Evolutionary conservation across 2,329 filamentous ascomycete genomes (phyloP), one percentile per base, ranked within the genome.

Genomic region (Fusarium tuaranense): DNA sequence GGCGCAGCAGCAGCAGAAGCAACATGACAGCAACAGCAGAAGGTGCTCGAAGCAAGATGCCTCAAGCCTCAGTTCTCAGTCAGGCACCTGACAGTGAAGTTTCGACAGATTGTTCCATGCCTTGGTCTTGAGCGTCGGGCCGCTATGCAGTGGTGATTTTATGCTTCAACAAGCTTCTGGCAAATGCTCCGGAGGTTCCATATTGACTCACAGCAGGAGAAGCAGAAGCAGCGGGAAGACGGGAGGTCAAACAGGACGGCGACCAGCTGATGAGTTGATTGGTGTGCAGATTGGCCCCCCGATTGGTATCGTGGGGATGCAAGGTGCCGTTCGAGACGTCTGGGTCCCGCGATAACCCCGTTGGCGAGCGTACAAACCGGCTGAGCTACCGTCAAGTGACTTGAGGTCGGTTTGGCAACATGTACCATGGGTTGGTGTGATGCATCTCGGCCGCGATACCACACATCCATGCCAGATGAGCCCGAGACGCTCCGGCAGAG

Each of bases 321-420:
- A 79, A 73, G 76, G 64, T 78, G 67, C 79, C 79, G 79, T 79
- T 74, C 75, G 72, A 78, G 76, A 79, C 77, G 73, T 69, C 71
- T 69, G 65, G 68, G 67, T 74, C 68, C 76, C 76, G 77, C 69
- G 67, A 76, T 76, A 73, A 73, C 76, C 70, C 78, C 71, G 73
- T 76, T 57, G 53, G 64, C 57, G 70, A 71, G 77, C 71, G 70
- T 25, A 78, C 76, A 78, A 76, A 72, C 70, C 72, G 74, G 78
- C 67, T 71, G 68, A 72, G 71, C 72, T 76, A 70, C 70, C 67
- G 51, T 76, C 71, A 77, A 70, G 66, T 78, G 72, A 76, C 71
- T 76, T 73, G 76, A 69, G 60, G 58, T 71, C 67, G 70, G 61
- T 63, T 69, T 77, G 77, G 72, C 73, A 77, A 72, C 65, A 71